Percentiles rank a stretch among this genome's conserved stretches.
Conservation (phyloP, 495 filamentous ascomycete genomes). For the Penicillium canescens region DNA sequence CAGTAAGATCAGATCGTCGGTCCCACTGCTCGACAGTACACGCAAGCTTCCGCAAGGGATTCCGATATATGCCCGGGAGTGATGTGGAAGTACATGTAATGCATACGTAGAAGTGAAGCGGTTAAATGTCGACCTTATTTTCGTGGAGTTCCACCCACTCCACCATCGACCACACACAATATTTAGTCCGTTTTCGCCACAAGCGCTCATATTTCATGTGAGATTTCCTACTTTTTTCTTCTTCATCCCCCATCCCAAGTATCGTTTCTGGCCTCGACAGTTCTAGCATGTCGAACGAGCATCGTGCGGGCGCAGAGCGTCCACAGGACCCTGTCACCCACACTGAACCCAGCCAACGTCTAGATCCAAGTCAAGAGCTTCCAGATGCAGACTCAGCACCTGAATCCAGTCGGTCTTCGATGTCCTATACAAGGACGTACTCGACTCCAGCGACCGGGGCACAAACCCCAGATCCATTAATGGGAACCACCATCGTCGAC, state of each 20-base stretch:
- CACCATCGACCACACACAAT: background rate
- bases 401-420: slow-evolving; percentile 20
- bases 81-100: background rate
- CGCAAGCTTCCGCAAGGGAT: slow-evolving; percentile 9
- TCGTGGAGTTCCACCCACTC: slow-evolving; percentile 2
- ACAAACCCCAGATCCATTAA: slow-evolving; percentile 24
- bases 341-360: background rate
- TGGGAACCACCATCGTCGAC: slow-evolving; percentile 15
- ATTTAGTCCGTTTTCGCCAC: slow-evolving; percentile 1
- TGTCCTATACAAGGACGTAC: slow-evolving; percentile 18
- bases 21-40: background rate
- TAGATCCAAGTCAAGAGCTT: background rate
- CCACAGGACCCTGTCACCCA: background rate
- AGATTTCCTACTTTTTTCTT: background rate
- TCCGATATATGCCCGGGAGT: background rate
- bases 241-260: background rate
- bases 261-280: background rate
- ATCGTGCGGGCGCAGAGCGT: slow-evolving; percentile 9
- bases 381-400: slow-evolving; percentile 14
- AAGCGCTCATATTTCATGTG: too few relatives aligned
- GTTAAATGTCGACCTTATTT: background rate
- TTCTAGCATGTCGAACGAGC: slow-evolving; percentile 15
- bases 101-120: background rate
- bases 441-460: slow-evolving; percentile 25
- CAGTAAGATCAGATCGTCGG: background rate